These are phyloP conservation scores for Oleoguttula mirabilis DNA, from an alignment of 495 filamentous ascomycete species.

Conservation along the genomic window DNA sequence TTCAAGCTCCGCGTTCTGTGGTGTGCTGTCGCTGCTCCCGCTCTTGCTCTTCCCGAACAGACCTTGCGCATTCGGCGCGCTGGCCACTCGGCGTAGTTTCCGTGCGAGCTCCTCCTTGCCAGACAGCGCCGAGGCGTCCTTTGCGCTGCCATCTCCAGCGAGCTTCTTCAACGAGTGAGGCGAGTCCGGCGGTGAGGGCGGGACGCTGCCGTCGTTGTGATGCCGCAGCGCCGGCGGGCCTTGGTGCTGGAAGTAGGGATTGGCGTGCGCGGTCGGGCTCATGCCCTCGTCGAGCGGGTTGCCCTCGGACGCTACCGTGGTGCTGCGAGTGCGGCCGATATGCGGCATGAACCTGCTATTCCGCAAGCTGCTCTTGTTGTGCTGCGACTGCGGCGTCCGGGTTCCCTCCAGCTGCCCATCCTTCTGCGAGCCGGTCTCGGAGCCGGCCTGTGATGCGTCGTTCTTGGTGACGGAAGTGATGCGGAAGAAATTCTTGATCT, in stretches of 20 bases:
- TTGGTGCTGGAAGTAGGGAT: conserved; percentile 95
- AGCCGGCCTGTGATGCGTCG: conserved; percentile 15
- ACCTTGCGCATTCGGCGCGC: conserved; percentile 92
- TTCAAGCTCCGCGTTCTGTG: conserved; percentile 52
- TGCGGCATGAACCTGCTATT: conserved; percentile 74
- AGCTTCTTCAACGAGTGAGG: conserved; percentile 52
- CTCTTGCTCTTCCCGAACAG: conserved; percentile 44
- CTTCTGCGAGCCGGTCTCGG: conserved; percentile 23
- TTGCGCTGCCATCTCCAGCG: conserved; percentile 49
- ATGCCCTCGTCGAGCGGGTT: conserved; percentile 77
- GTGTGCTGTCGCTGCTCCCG: conserved; percentile 43
- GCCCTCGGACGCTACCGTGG: conserved; percentile 87
- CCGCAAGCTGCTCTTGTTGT: conserved; percentile 54
- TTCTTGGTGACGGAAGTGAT: conserved; percentile 62
- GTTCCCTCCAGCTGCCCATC: conserved; percentile 35
- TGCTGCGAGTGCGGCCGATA: conserved; percentile 66
- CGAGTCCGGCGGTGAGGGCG: conserved; percentile 90
- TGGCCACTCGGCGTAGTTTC: conserved; percentile 85
- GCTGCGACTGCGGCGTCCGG: conserved; percentile 38
- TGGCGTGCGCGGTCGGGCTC: conserved; percentile 87
- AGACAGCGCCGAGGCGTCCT: conserved; percentile 61
- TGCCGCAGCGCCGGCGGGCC: conserved; percentile 85
- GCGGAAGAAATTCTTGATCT: conserved; percentile 95
- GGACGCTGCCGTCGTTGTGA: conserved; percentile 89
- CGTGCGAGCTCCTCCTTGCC: conserved; percentile 84